These are phyloP conservation scores for Pythium aristosporum DNA, from an alignment of 352 stramenopile genomes.

Conservation along the genomic window DNA sequence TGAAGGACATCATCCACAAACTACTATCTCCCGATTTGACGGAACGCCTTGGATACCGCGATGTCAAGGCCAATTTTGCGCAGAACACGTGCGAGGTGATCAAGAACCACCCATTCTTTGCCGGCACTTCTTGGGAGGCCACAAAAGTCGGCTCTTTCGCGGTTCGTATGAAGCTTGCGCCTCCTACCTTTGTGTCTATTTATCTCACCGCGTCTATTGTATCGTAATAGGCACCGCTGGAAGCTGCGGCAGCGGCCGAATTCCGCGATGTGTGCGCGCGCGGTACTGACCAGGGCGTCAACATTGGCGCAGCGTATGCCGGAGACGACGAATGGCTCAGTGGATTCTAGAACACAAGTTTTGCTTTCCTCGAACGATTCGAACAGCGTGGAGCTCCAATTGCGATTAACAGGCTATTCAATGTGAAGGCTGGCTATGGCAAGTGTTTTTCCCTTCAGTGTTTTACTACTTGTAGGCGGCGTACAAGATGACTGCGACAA, in stretches of 20 bases:
- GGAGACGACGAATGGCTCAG: conserved; percentile 75
- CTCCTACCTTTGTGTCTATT: not conserved
- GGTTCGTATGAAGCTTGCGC: conserved; percentile 35
- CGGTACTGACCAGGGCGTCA: conserved; percentile 47
- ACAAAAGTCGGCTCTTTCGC: conserved; percentile 80
- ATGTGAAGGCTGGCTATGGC: conserved; percentile 7
- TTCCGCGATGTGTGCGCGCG: conserved; percentile 74
- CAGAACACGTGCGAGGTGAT: conserved; percentile 64
- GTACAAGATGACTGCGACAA: conserved; percentile 56
- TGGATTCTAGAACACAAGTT: conserved; percentile 48
- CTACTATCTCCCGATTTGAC: conserved; percentile 60
- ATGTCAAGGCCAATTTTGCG: conserved; percentile 40
- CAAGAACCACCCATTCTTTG: conserved; percentile 83
- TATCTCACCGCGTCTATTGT: conserved; percentile 6
- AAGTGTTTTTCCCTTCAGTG: not conserved
- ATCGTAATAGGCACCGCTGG: conserved; percentile 61
- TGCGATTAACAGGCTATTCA: conserved; percentile 3
- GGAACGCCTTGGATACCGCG: conserved; percentile 54
- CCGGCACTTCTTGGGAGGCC: conserved; percentile 78
- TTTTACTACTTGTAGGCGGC: conserved; percentile 42
- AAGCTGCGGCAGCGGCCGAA: conserved; percentile 57
- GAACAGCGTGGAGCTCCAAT: conserved; percentile 19
- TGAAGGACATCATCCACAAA: conserved; percentile 70
- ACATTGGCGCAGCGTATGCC: conserved; percentile 72
- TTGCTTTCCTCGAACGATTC: conserved; percentile 4